phyloP scores from a whole-genome alignment of 176 grass and related monocot genomes.

The Bothriochloa decipiens region DNA sequence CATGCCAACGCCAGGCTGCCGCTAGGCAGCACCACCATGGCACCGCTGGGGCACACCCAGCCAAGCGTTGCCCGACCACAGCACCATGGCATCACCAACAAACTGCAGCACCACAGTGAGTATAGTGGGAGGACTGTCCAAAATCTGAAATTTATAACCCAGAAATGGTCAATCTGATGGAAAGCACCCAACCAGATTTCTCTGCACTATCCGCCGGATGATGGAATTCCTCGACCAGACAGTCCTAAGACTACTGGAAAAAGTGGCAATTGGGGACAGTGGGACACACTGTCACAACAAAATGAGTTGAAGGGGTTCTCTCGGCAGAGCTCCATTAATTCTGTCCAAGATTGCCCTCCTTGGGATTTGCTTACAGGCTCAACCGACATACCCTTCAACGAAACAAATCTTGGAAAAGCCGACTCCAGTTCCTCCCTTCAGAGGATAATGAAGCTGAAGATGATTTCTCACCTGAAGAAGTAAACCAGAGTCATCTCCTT shows the following conservation, averaged over 20 bases:
- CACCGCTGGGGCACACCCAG: no score
- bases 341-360: conserved; percentile 61
- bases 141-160: conserved; percentile 75
- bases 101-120: conserved; percentile 31
- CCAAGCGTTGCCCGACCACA: no score
- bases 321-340: conserved; percentile 68
- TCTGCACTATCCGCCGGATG: conserved; percentile 68
- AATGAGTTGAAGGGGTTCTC: conserved; percentile 63
- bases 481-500: conserved; percentile 44
- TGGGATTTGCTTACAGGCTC: conserved; percentile 65
- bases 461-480: conserved; percentile 68
- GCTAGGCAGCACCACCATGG: no score
- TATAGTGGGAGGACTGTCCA: conserved; percentile 81
- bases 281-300: conserved; percentile 53
- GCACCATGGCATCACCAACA: no score
- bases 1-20: no score
- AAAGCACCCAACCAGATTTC: conserved; percentile 75
- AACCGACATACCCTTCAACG: conserved; percentile 62
- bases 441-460: conserved; percentile 77
- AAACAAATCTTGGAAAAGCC: conserved; percentile 83
- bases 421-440: conserved; percentile 78
- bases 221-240: conserved; percentile 76
- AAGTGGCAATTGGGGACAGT: conserved; percentile 63
- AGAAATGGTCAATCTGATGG: conserved; percentile 73
- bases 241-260: conserved; percentile 78